Evolutionary conservation across 176 grass and related monocot genomes (phyloP), one percentile per base, ranked within the genome.

Genomic region (Guadua angustifolia): DNA sequence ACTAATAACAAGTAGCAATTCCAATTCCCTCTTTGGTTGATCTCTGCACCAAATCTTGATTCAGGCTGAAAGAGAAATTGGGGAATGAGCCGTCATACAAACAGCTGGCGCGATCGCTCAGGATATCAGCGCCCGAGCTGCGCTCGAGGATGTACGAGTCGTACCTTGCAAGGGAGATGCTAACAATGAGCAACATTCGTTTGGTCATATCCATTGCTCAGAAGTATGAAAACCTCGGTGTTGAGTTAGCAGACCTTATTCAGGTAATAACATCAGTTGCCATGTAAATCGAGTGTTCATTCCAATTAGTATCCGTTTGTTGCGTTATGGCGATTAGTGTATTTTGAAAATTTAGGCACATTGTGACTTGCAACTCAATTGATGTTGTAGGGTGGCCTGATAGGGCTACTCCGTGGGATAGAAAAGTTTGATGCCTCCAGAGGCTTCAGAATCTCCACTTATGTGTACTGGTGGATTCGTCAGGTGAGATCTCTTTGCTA

Each of bases 391-490:
- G 96, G 89, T 81, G 96, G 96, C 69, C 82, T 99, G 86, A 93
- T 99, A 79, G 93, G 96, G 9, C 79, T 99, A 59, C 91, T 95
- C 49, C 89, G 91, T 68, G 96, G 96, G 63, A 99, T 95, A 15
- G 96, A 95, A 73, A 95, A 95, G 66, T 99, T 93, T 56, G 96
- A 99, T 89, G 90, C 96, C 3, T 94, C 91, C 2, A 96, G 91
- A 69, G 93, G 96, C 42, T 95, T 89, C 78, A 99, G 58, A 79
- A 90, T 99, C 79, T 99, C 93, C 39, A 99, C 96, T 86, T 95
- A 95, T 49, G 96, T 95, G 8, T 99, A 99, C 76, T 99, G 93
- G 93, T 99, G 96, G 96, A 99, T 99, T 87, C 93, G 96, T 61
- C 96, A 99, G 93, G 93, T 95, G 18, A 85, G 85, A 52, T 3